Conservation (phyloP, 371 early-diverging fungal species). For the Parasitella parasitica region DNA sequence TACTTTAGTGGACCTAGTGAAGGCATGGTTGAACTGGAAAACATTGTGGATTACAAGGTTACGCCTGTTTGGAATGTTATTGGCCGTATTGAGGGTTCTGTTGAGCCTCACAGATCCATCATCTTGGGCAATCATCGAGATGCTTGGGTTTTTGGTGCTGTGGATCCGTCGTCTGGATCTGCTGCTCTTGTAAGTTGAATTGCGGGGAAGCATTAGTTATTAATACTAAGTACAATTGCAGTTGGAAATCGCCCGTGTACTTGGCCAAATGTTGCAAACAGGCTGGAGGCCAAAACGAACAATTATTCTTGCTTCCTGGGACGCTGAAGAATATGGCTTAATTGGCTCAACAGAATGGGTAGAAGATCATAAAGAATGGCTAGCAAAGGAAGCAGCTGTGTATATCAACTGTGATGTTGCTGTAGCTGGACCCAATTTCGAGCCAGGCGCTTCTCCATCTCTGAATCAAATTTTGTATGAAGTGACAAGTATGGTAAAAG, state of each 20-base stretch:
- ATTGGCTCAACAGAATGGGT: constrained; percentile 77
- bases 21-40: constrained; percentile 54
- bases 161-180: constrained; percentile 68
- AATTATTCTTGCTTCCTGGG: constrained; percentile 69
- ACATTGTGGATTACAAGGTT: constrained; percentile 55
- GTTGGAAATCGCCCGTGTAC: constrained; percentile 55
- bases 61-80: constrained; percentile 72
- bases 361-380: constrained; percentile 60
- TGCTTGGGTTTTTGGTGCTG: constrained; percentile 74
- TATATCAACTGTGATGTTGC: constrained; percentile 65
- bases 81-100: constrained; percentile 59
- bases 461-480: constrained; percentile 50
- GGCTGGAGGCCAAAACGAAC: constrained; percentile 72
- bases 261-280: constrained; percentile 53
- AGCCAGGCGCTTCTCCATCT: constrained; percentile 53
- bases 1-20: constrained; percentile 63
- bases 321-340: constrained; percentile 67
- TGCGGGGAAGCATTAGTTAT: not conserved
- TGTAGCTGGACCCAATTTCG: constrained; percentile 51
- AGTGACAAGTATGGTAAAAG: constrained; percentile 45
- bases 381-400: constrained; percentile 52
- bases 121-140: constrained; percentile 66
- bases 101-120: constrained; percentile 53
- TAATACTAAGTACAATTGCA: not conserved
- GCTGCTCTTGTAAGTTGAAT: constrained; percentile 46